phyloP scores from a whole-genome alignment of 495 filamentous ascomycete genomes.

The Chaetomium tenue region DNA sequence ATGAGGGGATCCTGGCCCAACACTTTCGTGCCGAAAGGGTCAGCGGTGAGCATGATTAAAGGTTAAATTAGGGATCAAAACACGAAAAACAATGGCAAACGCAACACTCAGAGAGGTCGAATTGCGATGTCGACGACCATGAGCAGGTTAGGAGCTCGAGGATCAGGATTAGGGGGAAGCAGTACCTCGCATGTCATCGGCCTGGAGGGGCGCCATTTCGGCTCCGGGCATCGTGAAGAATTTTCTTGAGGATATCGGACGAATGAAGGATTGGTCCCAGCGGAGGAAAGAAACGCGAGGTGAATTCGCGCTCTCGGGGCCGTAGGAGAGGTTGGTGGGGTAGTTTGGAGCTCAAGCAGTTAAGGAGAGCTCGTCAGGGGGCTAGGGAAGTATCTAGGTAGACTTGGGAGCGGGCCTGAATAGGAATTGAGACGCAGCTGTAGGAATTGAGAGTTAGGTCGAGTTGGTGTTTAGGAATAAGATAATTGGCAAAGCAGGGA shows the following conservation, averaged over 20 bases:
- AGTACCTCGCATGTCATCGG: constrained; percentile 52
- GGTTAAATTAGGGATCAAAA: background rate
- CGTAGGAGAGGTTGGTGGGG: background rate
- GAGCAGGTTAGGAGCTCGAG: background rate
- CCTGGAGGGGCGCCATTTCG: constrained; percentile 47
- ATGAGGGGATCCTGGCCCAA: constrained; percentile 94
- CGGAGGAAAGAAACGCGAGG: background rate
- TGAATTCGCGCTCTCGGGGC: background rate
- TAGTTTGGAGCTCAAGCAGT: background rate
- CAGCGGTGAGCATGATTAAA: constrained; percentile 26
- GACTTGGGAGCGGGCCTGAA: background rate
- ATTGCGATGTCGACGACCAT: constrained; percentile 2
- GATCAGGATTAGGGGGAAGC: constrained; percentile 12
- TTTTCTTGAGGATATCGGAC: constrained; percentile 8
- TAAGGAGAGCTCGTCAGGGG: constrained; percentile 1
- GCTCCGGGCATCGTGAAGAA: constrained; percentile 44
- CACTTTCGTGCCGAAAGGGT: constrained; percentile 54
- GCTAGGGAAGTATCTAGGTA: background rate
- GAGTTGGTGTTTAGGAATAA: constrained; percentile 3
- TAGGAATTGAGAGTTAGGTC: background rate
- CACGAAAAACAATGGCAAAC: background rate
- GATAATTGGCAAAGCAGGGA: background rate
- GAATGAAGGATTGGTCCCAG: background rate
- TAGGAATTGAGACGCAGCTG: background rate
- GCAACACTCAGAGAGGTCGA: background rate